Percentiles rank a stretch among this genome's conserved stretches.
Evolutionary conservation across 2,329 filamentous ascomycete genomes (phyloP).

Genomic region (Dothistroma pini): DNA sequence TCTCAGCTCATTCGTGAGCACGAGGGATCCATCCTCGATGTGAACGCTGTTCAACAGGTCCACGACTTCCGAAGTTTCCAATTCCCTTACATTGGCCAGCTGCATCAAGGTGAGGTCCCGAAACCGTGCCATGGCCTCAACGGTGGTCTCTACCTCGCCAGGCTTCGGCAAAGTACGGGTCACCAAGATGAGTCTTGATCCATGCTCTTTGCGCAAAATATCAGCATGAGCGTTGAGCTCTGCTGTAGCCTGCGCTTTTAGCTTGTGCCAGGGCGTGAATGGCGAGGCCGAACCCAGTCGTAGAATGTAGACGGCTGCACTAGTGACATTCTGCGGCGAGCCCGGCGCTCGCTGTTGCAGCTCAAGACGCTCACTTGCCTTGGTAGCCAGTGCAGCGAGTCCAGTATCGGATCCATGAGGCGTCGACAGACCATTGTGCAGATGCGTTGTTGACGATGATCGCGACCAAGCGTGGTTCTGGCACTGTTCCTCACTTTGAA

Average conservation of each 20-base stretch:
- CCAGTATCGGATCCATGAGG: background rate
- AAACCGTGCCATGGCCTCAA: background rate
- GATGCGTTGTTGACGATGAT: background rate
- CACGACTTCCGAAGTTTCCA: background rate
- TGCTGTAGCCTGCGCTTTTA: background rate
- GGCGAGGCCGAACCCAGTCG: background rate
- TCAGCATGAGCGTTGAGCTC: background rate
- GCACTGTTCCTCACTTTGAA: background rate
- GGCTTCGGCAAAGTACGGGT: background rate
- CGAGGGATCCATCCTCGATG: background rate
- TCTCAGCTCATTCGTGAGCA: background rate
- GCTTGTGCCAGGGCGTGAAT: background rate
- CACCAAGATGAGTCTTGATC: background rate
- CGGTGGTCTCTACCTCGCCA: background rate
- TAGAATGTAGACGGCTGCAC: conserved; percentile 1
- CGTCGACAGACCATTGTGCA: background rate
- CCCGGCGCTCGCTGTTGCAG: background rate
- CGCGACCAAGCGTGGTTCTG: background rate
- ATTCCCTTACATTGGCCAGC: background rate
- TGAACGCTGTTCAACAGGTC: background rate
- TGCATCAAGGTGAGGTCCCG: background rate
- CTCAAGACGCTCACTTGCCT: background rate
- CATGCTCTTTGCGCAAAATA: background rate
- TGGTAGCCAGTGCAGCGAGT: background rate
- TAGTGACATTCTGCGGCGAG: background rate